Conservation (phyloP, 345 rosid genomes). For the Sonneratia caseolaris region DNA sequence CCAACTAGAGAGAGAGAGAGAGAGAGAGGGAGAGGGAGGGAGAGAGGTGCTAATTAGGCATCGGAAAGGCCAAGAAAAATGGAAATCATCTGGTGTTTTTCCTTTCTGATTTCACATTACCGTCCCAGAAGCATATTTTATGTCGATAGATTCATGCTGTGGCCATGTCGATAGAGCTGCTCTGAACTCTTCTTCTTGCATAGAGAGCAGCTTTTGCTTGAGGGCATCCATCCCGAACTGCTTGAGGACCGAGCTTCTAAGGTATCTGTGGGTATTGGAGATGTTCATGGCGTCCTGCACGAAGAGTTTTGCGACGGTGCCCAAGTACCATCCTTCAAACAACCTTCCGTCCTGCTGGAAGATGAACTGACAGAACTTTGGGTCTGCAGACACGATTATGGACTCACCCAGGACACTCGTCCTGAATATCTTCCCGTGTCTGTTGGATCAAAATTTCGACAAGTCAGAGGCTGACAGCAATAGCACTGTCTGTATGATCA, state of each 20-base stretch:
- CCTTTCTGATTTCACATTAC: background rate
- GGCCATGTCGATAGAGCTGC: conserved; percentile 12
- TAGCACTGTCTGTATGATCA: too few species aligned
- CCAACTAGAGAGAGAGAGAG: conserved; percentile 11
- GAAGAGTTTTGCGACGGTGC: conserved; percentile 14
- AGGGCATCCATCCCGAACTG: conserved; percentile 17
- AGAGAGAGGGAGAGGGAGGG: background rate
- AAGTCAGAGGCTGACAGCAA: too few species aligned
- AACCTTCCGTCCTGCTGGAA: conserved; percentile 10
- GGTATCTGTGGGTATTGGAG: conserved; percentile 9
- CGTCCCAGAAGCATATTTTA: conserved; percentile 3
- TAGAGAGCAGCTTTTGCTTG: conserved; percentile 11
- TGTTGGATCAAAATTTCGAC: background rate
- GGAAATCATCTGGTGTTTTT: background rate
- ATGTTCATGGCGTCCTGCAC: conserved; percentile 7
- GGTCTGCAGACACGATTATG: conserved; percentile 17
- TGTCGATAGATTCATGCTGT: conserved; percentile 4
- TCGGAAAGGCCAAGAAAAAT: background rate
- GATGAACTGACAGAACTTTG: conserved; percentile 16
- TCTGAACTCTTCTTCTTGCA: conserved; percentile 9
- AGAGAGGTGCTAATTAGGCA: background rate
- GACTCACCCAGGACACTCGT: conserved; percentile 12
- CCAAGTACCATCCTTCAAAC: conserved; percentile 16
- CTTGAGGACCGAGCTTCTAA: conserved; percentile 6
- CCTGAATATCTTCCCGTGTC: conserved; percentile 17